These are phyloP conservation scores for Xenoacremonium recifei DNA, from an alignment of 2,329 filamentous ascomycete genomes.

Conservation along the genomic window DNA sequence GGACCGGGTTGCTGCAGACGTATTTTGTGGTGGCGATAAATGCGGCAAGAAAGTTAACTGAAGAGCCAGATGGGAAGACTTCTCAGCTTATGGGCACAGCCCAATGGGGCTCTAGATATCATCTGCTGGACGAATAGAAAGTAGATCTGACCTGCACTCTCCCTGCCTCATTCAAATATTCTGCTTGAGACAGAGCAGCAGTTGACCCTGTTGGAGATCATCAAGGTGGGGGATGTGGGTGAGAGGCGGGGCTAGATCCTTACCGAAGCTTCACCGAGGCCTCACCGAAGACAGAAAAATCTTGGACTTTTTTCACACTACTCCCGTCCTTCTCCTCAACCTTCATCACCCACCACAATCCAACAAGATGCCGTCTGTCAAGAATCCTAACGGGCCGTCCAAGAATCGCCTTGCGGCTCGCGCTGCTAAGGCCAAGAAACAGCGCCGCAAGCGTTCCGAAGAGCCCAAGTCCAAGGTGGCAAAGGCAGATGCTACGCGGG, in stretches of 20 bases:
- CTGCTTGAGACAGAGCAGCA: not conserved
- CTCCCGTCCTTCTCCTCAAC: not conserved
- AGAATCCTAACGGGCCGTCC: constrained; percentile 57
- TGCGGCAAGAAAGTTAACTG: too few relatives aligned
- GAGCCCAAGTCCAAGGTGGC: constrained; percentile 37
- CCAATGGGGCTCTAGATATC: too few relatives aligned
- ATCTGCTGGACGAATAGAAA: too few relatives aligned
- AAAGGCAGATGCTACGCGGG: constrained; percentile 44
- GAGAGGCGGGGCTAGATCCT: not conserved
- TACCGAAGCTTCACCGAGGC: constrained; percentile 1
- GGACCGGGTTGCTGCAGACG: too few relatives aligned
- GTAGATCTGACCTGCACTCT: too few relatives aligned
- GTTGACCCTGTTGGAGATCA: not conserved
- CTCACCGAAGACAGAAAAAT: not conserved
- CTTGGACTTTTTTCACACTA: not conserved
- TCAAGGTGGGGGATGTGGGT: not conserved
- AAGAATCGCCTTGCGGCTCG: constrained; percentile 51
- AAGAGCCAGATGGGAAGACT: too few relatives aligned
- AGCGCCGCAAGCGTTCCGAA: constrained; percentile 40
- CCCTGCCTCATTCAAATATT: too few relatives aligned
- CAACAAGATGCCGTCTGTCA: constrained; percentile 50
- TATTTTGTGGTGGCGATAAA: too few relatives aligned
- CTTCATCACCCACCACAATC: not conserved
- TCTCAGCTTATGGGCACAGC: too few relatives aligned
- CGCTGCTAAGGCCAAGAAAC: constrained; percentile 43